Percentiles rank a stretch among this genome's conserved stretches.
Evolutionary conservation across 1,284 basidiomycete genomes (phyloP).

Genomic region (Ganoderma leucocontextum): DNA sequence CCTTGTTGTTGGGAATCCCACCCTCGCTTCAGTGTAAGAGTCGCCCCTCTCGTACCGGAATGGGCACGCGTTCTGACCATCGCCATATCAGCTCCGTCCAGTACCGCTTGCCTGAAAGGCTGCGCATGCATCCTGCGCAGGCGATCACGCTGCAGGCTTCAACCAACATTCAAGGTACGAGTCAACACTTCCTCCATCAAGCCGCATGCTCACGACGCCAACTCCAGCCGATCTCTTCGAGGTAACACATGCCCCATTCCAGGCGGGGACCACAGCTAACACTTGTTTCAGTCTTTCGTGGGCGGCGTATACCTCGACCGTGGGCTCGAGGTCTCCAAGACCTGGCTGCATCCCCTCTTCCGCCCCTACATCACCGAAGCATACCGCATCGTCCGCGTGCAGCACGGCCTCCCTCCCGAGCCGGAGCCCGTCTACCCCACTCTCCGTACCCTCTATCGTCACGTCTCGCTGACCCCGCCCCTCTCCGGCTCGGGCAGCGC

Average conservation of each 20-base stretch:
- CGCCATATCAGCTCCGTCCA: constrained; percentile 56
- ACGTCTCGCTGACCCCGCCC: constrained; percentile 26
- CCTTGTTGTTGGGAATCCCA: constrained; percentile 75
- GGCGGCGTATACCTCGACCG: constrained; percentile 76
- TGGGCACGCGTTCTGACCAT: not conserved
- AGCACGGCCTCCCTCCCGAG: constrained; percentile 66
- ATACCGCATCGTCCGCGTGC: constrained; percentile 65
- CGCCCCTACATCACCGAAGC: constrained; percentile 66
- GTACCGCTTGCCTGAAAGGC: constrained; percentile 66
- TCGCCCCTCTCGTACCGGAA: not conserved
- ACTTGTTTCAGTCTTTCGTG: constrained; percentile 64
- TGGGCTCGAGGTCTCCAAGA: constrained; percentile 60
- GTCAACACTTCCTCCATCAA: not conserved
- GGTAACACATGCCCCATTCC: constrained; percentile 47
- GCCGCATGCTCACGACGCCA: not conserved
- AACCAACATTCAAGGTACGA: constrained; percentile 70
- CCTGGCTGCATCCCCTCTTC: constrained; percentile 69
- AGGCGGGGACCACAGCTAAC: not conserved
- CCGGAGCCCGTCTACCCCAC: constrained; percentile 33
- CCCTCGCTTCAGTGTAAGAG: constrained; percentile 71
- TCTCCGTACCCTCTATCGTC: constrained; percentile 21
- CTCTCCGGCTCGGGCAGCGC: constrained; percentile 30
- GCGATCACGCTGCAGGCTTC: constrained; percentile 73
- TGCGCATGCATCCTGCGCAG: constrained; percentile 74
- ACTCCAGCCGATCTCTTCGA: constrained; percentile 77